Percentiles rank a stretch among this genome's conserved stretches.
Evolutionary conservation across 768 basidiomycete genomes (phyloP).

Genomic region (Lyophyllum decastes): DNA sequence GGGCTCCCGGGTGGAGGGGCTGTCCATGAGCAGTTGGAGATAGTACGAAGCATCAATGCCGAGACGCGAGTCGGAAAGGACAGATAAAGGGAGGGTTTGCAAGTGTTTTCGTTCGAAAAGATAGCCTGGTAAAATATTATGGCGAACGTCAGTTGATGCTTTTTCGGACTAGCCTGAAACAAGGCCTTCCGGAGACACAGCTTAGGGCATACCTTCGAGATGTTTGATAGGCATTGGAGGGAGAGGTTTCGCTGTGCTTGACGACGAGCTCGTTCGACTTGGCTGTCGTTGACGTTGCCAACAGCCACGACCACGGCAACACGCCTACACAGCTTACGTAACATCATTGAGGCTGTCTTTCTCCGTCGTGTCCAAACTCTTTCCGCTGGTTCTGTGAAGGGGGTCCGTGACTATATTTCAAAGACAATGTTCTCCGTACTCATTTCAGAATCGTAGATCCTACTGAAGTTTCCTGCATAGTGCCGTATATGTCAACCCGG

Average conservation of each 20-base stretch:
- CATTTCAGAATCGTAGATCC: not conserved
- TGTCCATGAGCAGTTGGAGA: constrained; percentile 75
- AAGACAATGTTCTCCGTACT: not conserved
- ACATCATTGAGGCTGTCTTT: constrained; percentile 4
- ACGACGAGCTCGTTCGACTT: constrained; percentile 29
- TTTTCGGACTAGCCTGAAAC: not conserved
- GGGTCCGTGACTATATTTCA: not conserved
- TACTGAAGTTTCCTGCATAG: not conserved
- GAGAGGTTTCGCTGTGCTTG: constrained; percentile 22
- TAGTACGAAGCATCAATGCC: constrained; percentile 97
- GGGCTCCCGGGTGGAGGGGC: constrained; percentile 80
- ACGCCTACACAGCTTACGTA: constrained; percentile 19
- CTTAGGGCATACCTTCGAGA: constrained; percentile 66
- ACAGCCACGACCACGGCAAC: constrained; percentile 18
- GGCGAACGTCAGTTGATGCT: constrained; percentile 12
- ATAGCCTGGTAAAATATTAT: constrained; percentile 55
- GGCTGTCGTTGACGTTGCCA: constrained; percentile 37
- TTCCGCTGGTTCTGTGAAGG: not conserved
- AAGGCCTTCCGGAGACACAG: not conserved
- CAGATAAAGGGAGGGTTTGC: constrained; percentile 77
- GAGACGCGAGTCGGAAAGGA: constrained; percentile 87
- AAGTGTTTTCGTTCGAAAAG: constrained; percentile 87
- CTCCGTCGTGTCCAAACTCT: not conserved
- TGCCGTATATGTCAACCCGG: not conserved
- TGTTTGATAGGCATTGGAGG: constrained; percentile 77